Evolutionary conservation across 164 flowering plant genomes (phyloP), one percentile per base, ranked within the genome.

Genomic region (Chimonanthus praecox): DNA sequence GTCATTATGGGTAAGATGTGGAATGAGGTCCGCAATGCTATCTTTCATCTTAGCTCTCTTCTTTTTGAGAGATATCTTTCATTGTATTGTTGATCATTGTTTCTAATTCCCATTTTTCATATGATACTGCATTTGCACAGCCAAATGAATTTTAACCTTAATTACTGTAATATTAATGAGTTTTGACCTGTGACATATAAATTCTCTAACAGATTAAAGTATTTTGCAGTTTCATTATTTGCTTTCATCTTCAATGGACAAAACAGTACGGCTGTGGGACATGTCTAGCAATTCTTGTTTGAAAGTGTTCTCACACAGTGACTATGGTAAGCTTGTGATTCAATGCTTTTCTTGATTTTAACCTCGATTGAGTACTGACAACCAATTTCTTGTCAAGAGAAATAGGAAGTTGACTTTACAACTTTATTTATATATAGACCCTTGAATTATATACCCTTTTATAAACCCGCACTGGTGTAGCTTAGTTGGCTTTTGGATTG

Each of bases 221-320:
- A 13, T 66, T 61, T 71, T 64, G 62, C 71, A 47, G 70, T 82
- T 81, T 60, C 94, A 95, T 98, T 84, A 84, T 71, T 78, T 96
- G 89, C 94, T 96, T 51, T 96, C 99, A 72, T 94, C 99, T 54
- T 96, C 99, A 63, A 96, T 96, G 99, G 99, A 96, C 85, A 96
- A 96, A 86, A 96, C 99, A 46, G 99, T 96, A 64, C 86, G 99
- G 72, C 81, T 96, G 45, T 96, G 99, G 99, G 83, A 96, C 83
- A 80, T 94, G 85, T 82, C 88, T 62, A 90, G 88, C 90, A 81
- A 88, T 71, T 74, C 88, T 71, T 96, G 99, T 81, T 83, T 96
- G 86, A 94, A 91, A 84, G 76, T 85, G 5, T 96, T 96, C 82
- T 87, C 97, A 8, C 99, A 96, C 84, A 89, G 88, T 82, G 98